Percentiles rank a stretch among this genome's conserved stretches.
phyloP scores from a whole-genome alignment of 2,329 filamentous ascomycete genomes.

The Shiraia sp. region DNA sequence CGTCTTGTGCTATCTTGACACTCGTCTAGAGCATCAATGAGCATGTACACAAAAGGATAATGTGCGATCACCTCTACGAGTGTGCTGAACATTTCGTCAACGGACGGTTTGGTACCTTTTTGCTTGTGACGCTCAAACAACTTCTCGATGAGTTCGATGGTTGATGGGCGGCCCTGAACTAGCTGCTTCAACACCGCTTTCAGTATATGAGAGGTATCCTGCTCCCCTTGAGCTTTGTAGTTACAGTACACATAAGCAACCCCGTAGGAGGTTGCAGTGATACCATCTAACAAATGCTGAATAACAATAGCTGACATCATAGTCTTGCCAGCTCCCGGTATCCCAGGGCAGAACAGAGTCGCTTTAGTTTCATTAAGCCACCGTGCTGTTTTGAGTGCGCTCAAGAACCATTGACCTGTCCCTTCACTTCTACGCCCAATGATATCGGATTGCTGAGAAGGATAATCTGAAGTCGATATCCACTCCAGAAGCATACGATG shows the following conservation, averaged over 20 bases:
- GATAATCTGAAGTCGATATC: conserved; percentile 12
- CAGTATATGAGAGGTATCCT: conserved; percentile 21
- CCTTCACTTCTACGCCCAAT: conserved; percentile 13
- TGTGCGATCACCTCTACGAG: conserved; percentile 5
- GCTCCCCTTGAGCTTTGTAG: conserved; percentile 45
- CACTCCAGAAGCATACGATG: conserved; percentile 15
- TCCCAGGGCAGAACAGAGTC: conserved; percentile 29
- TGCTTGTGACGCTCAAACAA: conserved; percentile 5
- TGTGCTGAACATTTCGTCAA: conserved; percentile 7
- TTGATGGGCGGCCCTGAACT: conserved; percentile 4
- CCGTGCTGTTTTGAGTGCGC: conserved; percentile 4
- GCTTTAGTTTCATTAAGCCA: conserved; percentile 13
- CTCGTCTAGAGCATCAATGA: conserved; percentile 43
- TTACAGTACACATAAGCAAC: conserved; percentile 56
- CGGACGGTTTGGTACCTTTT: conserved; percentile 9
- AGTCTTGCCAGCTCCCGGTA: conserved; percentile 35
- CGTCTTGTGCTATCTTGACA: conserved; percentile 20
- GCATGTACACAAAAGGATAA: conserved; percentile 15
- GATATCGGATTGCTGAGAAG: conserved; percentile 17
- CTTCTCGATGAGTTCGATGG: background rate
- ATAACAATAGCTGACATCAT: conserved; percentile 30
- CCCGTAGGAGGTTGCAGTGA: conserved; percentile 22
- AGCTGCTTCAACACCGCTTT: conserved; percentile 18
- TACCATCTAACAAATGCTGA: conserved; percentile 9
- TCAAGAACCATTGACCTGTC: conserved; percentile 27